These are phyloP conservation scores for Cladosporium halotolerans DNA, from an alignment of 2,329 filamentous ascomycete genomes.

Conservation along the genomic window DNA sequence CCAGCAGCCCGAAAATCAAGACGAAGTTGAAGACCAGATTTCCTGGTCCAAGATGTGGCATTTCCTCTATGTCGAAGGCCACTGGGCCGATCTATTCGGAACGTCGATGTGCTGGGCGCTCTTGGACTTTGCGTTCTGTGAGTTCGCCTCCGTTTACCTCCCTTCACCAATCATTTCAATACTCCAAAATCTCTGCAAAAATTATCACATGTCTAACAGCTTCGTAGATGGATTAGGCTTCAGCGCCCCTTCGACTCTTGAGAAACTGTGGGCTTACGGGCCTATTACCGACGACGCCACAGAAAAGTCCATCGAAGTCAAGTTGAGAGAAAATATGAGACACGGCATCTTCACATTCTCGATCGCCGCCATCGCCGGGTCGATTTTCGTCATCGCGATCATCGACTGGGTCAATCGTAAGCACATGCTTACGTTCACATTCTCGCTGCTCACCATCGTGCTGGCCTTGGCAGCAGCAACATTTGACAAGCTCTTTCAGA, in stretches of 20 bases:
- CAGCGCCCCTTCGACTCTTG: constrained; percentile 15
- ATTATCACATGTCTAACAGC: not conserved
- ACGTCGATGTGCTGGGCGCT: constrained; percentile 17
- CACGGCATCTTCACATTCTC: constrained; percentile 18
- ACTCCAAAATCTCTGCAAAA: not conserved
- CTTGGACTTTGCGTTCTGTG: constrained; percentile 13
- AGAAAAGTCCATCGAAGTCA: constrained; percentile 4
- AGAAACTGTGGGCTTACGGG: constrained; percentile 15
- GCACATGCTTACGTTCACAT: constrained; percentile 39
- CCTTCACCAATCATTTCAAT: not conserved
- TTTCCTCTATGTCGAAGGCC: constrained; percentile 15
- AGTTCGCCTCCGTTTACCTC: not conserved
- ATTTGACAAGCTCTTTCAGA: constrained; percentile 33
- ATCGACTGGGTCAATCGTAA: constrained; percentile 37
- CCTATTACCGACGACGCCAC: constrained; percentile 1
- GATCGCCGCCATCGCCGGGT: constrained; percentile 39
- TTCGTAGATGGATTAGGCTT: constrained; percentile 15
- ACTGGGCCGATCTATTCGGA: constrained; percentile 16
- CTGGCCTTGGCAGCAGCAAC: constrained; percentile 39
- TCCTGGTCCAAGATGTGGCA: constrained; percentile 7
- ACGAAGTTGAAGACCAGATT: constrained; percentile 11
- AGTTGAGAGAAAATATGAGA: constrained; percentile 14
- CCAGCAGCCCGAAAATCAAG: not conserved
- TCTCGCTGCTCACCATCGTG: constrained; percentile 36
- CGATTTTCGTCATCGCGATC: constrained; percentile 34